Conservation (phyloP, 2,329 filamentous ascomycete genomes). For the Aspergillus ruber region DNA sequence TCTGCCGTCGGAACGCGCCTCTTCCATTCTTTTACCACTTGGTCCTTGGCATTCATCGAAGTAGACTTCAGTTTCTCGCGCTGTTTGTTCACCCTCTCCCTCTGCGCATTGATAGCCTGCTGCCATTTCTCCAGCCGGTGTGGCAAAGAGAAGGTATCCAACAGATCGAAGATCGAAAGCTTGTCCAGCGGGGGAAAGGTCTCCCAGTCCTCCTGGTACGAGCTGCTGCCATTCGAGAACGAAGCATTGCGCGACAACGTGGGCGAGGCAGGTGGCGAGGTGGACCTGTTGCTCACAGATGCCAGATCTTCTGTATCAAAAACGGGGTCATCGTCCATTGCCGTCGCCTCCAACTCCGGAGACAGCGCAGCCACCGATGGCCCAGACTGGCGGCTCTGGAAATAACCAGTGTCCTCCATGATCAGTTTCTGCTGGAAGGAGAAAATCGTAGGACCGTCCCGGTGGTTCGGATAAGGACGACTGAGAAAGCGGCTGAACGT, state of each 20-base stretch:
- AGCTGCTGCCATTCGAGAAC: conserved; percentile 75
- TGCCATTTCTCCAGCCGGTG: conserved; percentile 89
- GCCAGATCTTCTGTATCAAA: conserved; percentile 23
- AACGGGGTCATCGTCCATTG: conserved; percentile 17
- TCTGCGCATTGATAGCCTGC: conserved; percentile 72
- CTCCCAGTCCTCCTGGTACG: conserved; percentile 85
- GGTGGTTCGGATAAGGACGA: conserved; percentile 27
- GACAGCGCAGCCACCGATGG: conserved; percentile 16
- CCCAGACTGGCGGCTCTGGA: conserved; percentile 18
- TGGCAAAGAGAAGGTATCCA: conserved; percentile 85
- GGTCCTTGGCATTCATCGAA: conserved; percentile 72
- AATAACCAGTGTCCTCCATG: conserved; percentile 22
- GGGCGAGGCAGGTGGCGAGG: conserved; percentile 24
- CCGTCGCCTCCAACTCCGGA: conserved; percentile 16
- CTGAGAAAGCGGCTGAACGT: conserved; percentile 32
- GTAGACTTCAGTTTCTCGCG: conserved; percentile 71
- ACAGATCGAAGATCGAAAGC: conserved; percentile 81
- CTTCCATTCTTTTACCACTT: conserved; percentile 89
- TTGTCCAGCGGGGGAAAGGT: conserved; percentile 81
- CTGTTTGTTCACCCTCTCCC: conserved; percentile 75
- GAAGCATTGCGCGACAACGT: conserved; percentile 68
- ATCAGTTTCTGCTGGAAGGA: conserved; percentile 32
- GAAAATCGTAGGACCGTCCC: conserved; percentile 31
- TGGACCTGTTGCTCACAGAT: conserved; percentile 20
- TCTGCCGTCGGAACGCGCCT: conserved; percentile 78